Percentiles rank a stretch among this genome's conserved stretches.
Evolutionary conservation across 2,329 filamentous ascomycete species (phyloP).

Genomic region (Diaporthe australafricana): DNA sequence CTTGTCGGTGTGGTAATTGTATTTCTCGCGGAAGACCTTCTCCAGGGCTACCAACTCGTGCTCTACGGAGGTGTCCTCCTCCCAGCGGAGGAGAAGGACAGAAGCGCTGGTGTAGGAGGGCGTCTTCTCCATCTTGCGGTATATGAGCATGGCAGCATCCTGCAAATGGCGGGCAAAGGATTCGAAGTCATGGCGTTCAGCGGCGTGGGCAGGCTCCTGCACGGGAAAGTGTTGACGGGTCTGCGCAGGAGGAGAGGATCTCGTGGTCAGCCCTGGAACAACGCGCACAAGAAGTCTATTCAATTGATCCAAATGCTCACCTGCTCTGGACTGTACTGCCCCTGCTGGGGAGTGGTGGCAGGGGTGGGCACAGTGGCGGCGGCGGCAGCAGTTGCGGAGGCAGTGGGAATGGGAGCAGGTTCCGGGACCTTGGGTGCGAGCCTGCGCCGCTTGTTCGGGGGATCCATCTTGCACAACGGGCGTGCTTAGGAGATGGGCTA

Average conservation of each 20-base stretch:
- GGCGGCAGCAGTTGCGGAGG: constrained; percentile 7
- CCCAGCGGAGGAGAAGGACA: constrained; percentile 71
- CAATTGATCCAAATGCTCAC: constrained; percentile 23
- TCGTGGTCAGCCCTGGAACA: constrained; percentile 8
- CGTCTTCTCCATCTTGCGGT: constrained; percentile 69
- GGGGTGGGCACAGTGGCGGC: constrained; percentile 27
- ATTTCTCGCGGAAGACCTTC: constrained; percentile 68
- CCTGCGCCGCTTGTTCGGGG: constrained; percentile 45
- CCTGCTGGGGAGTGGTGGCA: constrained; percentile 36
- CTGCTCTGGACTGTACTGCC: constrained; percentile 39
- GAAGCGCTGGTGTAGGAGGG: constrained; percentile 67
- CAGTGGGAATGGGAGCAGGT: constrained; percentile 25
- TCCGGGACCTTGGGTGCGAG: constrained; percentile 45
- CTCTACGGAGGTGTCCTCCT: constrained; percentile 67
- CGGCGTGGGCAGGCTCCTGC: constrained; percentile 40
- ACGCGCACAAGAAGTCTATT: not conserved
- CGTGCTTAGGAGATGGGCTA: not conserved
- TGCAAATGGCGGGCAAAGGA: constrained; percentile 75
- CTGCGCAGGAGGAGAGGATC: constrained; percentile 7
- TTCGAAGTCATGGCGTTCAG: constrained; percentile 72
- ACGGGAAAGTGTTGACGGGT: constrained; percentile 37
- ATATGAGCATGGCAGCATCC: constrained; percentile 75
- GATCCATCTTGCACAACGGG: constrained; percentile 40
- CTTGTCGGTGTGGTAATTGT: constrained; percentile 69
- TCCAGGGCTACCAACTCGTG: constrained; percentile 67